These are phyloP conservation scores for Cyclospora cayetanensis DNA, from an alignment of 169 alveolate genomes.

Conservation along the genomic window DNA sequence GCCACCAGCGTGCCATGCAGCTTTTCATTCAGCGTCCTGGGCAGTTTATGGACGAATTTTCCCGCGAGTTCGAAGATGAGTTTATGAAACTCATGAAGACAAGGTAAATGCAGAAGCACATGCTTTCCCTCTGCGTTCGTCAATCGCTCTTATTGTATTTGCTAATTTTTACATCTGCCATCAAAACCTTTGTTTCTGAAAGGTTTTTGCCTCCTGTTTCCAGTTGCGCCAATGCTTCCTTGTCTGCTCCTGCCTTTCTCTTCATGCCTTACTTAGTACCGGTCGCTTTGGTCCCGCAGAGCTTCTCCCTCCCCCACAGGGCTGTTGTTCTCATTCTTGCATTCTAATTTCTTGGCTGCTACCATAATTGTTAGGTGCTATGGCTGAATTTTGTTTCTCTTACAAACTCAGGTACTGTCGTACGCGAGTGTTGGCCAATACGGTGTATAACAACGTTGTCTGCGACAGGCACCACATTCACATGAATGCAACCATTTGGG, in stretches of 20 bases:
- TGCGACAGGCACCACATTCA: slow-evolving; percentile 93
- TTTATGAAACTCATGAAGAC: slow-evolving; percentile 92
- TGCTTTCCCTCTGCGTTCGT: no score
- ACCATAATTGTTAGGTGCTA: no score
- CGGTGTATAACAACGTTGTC: slow-evolving; percentile 91
- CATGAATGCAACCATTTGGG: slow-evolving; percentile 97
- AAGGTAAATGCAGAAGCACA: no score
- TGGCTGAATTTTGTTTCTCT: slow-evolving; percentile 86
- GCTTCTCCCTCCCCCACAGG: no score
- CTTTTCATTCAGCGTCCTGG: slow-evolving; percentile 91
- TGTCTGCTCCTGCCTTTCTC: not conserved
- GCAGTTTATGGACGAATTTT: slow-evolving; percentile 92
- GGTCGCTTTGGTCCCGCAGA: no score
- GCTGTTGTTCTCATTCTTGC: no score
- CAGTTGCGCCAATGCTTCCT: not conserved
- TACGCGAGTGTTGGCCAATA: slow-evolving; percentile 86
- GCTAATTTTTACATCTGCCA: no score
- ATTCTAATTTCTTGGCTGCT: no score
- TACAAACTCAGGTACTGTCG: slow-evolving; percentile 85
- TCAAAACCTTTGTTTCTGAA: no score
- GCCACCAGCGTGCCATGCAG: slow-evolving; percentile 94
- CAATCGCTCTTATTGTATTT: no score
- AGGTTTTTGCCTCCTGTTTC: no score
- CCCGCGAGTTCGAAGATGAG: slow-evolving; percentile 89
- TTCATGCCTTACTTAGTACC: no score